These are phyloP conservation scores for Lachnum nothofagi DNA, from an alignment of 2,329 filamentous ascomycete genomes.

Conservation along the genomic window DNA sequence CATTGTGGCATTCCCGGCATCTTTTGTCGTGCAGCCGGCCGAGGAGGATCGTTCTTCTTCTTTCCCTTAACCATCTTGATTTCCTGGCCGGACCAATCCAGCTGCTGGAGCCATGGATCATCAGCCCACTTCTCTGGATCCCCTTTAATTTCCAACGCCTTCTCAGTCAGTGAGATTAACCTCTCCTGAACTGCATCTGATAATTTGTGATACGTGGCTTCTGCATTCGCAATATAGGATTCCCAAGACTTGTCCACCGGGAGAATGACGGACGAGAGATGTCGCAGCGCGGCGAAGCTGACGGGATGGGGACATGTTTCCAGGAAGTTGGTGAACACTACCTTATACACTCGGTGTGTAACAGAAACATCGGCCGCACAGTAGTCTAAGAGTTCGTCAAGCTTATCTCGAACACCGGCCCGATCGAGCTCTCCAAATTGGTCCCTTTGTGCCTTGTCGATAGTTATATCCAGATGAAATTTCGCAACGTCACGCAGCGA, in stretches of 20 bases:
- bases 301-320: conserved; percentile 92
- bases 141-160: conserved; percentile 69
- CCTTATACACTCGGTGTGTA: conserved; percentile 90
- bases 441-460: conserved; percentile 84
- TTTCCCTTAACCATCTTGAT: conserved; percentile 87
- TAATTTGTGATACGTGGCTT: conserved; percentile 74
- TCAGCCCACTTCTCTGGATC: conserved; percentile 63
- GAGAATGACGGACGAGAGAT: conserved; percentile 88
- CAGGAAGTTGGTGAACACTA: conserved; percentile 85
- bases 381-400: conserved; percentile 85
- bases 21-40: conserved; percentile 79
- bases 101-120: conserved; percentile 87
- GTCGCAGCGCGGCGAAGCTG: conserved; percentile 88
- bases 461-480: conserved; percentile 85
- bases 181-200: conserved; percentile 73
- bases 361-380: conserved; percentile 91
- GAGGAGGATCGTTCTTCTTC: conserved; percentile 73
- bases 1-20: conserved; percentile 90
- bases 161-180: conserved; percentile 66
- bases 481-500: conserved; percentile 92
- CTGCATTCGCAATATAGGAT: conserved; percentile 74
- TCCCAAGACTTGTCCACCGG: conserved; percentile 88
- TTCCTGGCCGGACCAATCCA: conserved; percentile 94
- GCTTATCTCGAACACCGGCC: conserved; percentile 59
- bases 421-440: conserved; percentile 80